Conservation (phyloP, 257 asterid species). For the Mitragyna speciosa region DNA sequence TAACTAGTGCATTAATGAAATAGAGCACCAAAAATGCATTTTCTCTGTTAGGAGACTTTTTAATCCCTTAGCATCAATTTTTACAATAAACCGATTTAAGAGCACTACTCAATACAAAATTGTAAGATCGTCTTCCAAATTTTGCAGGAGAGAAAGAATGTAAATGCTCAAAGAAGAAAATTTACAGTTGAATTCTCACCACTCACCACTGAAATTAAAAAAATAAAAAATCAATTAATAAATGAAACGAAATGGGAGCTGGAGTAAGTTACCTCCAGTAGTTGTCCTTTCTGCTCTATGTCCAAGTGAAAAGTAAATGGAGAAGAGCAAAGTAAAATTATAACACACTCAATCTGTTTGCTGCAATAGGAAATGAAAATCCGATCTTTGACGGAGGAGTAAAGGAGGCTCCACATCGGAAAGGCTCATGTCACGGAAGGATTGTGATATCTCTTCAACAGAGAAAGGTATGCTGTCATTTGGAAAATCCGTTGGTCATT, state of each 20-base stretch:
- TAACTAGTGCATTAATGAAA: not conserved
- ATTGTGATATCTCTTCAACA: slow-evolving; percentile 81
- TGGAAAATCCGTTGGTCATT: slow-evolving; percentile 26
- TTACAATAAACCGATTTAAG: slow-evolving; percentile 4
- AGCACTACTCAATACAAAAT: slow-evolving; percentile 5
- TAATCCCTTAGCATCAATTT: not conserved
- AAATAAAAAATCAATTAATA: not conserved
- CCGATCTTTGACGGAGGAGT: slow-evolving; percentile 86
- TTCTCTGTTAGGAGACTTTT: not conserved
- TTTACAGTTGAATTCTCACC: slow-evolving; percentile 12
- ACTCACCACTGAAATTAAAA: not conserved
- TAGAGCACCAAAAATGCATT: not conserved
- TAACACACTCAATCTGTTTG: slow-evolving; percentile 38
- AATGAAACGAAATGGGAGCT: not conserved
- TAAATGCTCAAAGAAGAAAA: not conserved
- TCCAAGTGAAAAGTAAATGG: not conserved
- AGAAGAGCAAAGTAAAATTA: not conserved
- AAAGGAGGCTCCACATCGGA: slow-evolving; percentile 76
- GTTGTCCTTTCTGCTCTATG: not conserved
- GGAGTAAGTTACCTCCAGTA: not conserved
- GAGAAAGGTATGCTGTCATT: slow-evolving; percentile 88
- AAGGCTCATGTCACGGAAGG: slow-evolving; percentile 56
- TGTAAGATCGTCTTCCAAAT: not conserved
- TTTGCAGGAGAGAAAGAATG: not conserved
- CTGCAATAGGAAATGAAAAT: slow-evolving; percentile 80